phyloP scores from a whole-genome alignment of 2,329 filamentous ascomycete species.

The Pyrenophora graminea region DNA sequence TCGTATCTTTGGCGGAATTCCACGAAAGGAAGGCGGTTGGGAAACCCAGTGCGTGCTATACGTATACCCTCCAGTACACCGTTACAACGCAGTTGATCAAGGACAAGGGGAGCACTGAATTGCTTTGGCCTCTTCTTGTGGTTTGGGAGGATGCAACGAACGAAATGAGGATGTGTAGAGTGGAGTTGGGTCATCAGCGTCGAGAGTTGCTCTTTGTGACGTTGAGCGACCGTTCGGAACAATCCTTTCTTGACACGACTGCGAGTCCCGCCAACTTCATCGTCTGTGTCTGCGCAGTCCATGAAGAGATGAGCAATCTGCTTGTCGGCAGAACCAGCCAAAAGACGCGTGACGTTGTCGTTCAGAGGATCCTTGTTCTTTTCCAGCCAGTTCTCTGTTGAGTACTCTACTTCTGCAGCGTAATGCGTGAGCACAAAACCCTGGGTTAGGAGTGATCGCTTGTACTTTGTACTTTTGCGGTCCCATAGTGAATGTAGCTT shows the following conservation, averaged over 20 bases:
- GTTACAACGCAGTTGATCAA: constrained; percentile 97
- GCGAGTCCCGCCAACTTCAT: constrained; percentile 67
- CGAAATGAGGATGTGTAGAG: constrained; percentile 96
- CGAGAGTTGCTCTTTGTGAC: constrained; percentile 98
- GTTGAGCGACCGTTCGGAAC: constrained; percentile 93
- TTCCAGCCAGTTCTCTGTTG: constrained; percentile 91
- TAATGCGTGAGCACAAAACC: constrained; percentile 98
- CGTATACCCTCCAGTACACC: constrained; percentile 98
- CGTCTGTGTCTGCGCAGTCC: constrained; percentile 83
- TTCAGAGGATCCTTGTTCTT: constrained; percentile 99
- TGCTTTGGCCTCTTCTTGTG: constrained; percentile 97
- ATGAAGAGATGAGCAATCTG: constrained; percentile 84
- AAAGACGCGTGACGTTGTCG: constrained; percentile 89
- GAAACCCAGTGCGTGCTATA: constrained; percentile 95
- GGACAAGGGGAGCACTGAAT: constrained; percentile 86
- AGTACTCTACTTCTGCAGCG: constrained; percentile 96
- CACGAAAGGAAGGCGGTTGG: constrained; percentile 86
- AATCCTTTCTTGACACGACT: constrained; percentile 95
- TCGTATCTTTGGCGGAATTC: constrained; percentile 97
- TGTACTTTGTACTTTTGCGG: constrained; percentile 92
- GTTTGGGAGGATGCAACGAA: constrained; percentile 95
- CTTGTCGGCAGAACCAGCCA: constrained; percentile 78
- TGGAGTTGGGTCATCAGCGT: constrained; percentile 92
- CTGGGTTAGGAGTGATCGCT: constrained; percentile 81
- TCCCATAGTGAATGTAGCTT: constrained; percentile 98